Conservation (phyloP, 345 rosid species). For the Citrus reticulata region DNA sequence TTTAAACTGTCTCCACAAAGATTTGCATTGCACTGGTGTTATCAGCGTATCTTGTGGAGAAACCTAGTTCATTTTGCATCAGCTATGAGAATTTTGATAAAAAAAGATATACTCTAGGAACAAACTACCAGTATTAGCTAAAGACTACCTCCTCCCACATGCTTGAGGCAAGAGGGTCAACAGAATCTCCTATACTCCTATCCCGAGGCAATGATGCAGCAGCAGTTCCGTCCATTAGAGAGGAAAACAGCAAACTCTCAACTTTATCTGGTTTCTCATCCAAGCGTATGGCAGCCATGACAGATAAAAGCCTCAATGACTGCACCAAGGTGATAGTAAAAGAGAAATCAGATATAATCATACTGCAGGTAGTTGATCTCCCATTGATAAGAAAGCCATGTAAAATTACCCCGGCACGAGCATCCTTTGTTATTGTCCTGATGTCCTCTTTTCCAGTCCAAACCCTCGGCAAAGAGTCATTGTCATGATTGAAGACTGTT, state of each 20-base stretch:
- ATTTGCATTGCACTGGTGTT: constrained; percentile 74
- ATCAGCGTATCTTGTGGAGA: constrained; percentile 50
- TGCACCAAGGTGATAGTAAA: constrained; percentile 26
- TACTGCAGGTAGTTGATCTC: not conserved
- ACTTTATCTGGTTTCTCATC: constrained; percentile 66
- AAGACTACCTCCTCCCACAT: constrained; percentile 65
- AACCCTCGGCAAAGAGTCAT: constrained; percentile 66
- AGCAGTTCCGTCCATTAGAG: constrained; percentile 50
- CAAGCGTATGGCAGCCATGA: constrained; percentile 63
- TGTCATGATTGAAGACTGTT: constrained; percentile 59
- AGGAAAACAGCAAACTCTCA: constrained; percentile 45
- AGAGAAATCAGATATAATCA: constrained; percentile 18
- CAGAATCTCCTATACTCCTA: constrained; percentile 35
- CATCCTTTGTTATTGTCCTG: constrained; percentile 58
- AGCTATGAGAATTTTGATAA: not conserved
- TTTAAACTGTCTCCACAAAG: constrained; percentile 82
- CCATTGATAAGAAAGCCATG: constrained; percentile 10
- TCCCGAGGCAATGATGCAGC: constrained; percentile 41
- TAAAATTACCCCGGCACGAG: constrained; percentile 53
- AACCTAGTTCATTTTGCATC: constrained; percentile 28
- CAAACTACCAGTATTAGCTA: not conserved
- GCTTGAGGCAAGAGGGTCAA: constrained; percentile 66
- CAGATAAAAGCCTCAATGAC: constrained; percentile 59
- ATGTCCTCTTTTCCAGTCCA: constrained; percentile 82
- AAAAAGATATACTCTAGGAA: not conserved